Base-by-base conservation (phyloP, 2,329 filamentous ascomycete species). In the Helicocarpus griseus region DNA sequence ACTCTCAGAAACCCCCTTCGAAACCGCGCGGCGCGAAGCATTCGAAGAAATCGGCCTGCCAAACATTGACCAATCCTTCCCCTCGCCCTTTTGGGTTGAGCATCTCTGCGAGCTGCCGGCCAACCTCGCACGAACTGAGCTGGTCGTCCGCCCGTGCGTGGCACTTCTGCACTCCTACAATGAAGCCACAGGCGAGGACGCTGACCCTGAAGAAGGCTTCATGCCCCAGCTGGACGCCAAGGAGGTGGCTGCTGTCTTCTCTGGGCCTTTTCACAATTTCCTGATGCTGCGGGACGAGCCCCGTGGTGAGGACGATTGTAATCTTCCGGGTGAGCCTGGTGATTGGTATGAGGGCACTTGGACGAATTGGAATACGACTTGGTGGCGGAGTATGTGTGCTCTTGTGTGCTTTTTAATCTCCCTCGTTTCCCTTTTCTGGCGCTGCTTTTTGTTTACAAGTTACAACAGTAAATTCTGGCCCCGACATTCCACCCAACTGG, bases 221-320 rank as follows among this genome's bases (percentile, higher is more conserved):
- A 88, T 88, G 54, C 90, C 91, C 0, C 79, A 82, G 36, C 77
- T 96, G 9, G 88, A 96, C 69, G 87, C 89, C 1, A 85, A 87
- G 58, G 91, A 97, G 69, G 91, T 97, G 1, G 90, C 89, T 1
- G 90, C 89, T 41, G 89, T 97, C 31, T 97, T 97, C 71, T 91
- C 87, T 4, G 90, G 87, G 4, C 86, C 88, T 0, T 89, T 97
- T 60, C 81, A 85, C 65, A 87, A 89, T 65, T 96, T 97, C 66
- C 72, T 97, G 49, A 75, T 73, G 44, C 66, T 73, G 29, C 67
- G 69, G 48, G 85, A 87, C 65, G 76, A 86, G 56, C 67, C 74
- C 2, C 66, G 67, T 57, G 54, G 68, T 54, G 50, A 56, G 47
- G 58, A 73, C 62, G 58, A 60, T 56, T 48, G 65, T 19, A 59